phyloP scores from a whole-genome alignment of 2,329 filamentous ascomycete species.

The Venturia oleaginea region DNA sequence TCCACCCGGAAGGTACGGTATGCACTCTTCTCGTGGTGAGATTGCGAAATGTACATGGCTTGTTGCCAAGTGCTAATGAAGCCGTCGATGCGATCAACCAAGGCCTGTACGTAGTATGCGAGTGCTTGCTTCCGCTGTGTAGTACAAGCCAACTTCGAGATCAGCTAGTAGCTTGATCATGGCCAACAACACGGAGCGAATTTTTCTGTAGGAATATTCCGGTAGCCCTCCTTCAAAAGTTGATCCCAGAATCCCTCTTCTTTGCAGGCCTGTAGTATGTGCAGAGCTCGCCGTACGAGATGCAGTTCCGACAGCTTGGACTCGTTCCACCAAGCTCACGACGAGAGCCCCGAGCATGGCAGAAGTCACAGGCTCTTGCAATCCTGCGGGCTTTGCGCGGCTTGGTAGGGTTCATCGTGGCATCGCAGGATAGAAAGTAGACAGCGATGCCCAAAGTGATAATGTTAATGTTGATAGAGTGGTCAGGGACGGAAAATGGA shows the following conservation, averaged over 20 bases:
- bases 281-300: not conserved
- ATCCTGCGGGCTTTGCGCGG: not conserved
- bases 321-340: not conserved
- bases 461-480: too few species aligned
- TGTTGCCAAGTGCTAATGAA: not conserved
- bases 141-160: slow-evolving; percentile 34
- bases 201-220: slow-evolving; percentile 33
- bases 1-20: not conserved
- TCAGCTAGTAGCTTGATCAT: slow-evolving; percentile 38
- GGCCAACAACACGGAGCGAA: slow-evolving; percentile 33
- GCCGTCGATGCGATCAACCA: not conserved
- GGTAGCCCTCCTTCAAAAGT: slow-evolving; percentile 38
- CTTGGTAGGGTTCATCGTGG: not conserved
- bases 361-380: not conserved
- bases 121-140: slow-evolving; percentile 18
- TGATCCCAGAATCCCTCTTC: slow-evolving; percentile 33
- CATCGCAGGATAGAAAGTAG: not conserved
- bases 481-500: too few species aligned
- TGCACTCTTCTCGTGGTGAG: not conserved
- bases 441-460: not conserved
- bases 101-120: not conserved
- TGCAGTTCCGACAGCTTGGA: not conserved
- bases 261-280: not conserved
- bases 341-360: not conserved
- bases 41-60: not conserved